Percentiles rank a stretch among this genome's conserved stretches.
Evolutionary conservation across 1,139 yeast species (phyloP).

Genomic region (Blastobotrys elegans): DNA sequence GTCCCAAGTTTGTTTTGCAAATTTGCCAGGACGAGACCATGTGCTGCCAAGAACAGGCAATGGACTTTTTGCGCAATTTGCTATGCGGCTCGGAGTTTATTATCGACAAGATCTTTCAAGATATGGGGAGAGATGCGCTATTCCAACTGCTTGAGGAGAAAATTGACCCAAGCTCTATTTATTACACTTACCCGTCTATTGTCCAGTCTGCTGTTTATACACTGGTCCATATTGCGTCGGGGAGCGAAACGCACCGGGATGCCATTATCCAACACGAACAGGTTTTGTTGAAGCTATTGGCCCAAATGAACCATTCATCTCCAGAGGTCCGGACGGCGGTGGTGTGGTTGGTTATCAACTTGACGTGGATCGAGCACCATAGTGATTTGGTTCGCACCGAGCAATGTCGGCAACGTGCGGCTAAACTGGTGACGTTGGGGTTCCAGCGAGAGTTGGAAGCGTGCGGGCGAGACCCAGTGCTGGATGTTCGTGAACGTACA

Average conservation of each 20-base stretch:
- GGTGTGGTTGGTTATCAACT: conserved; percentile 54
- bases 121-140: conserved; percentile 32
- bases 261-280: conserved; percentile 40
- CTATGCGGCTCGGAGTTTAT: conserved; percentile 61
- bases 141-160: conserved; percentile 27
- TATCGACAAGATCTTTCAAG: conserved; percentile 40
- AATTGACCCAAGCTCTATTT: conserved; percentile 14
- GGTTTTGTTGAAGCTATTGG: conserved; percentile 39
- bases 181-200: conserved; percentile 26
- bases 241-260: conserved; percentile 46
- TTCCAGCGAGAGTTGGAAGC: conserved; percentile 36
- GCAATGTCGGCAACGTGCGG: conserved; percentile 23
- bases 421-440: conserved; percentile 37
- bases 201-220: conserved; percentile 47
- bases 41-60: conserved; percentile 59
- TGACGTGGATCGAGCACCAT: conserved; percentile 47
- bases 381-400: conserved; percentile 22
- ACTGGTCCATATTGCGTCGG: conserved; percentile 51
- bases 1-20: conserved; percentile 48
- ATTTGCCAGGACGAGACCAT: conserved; percentile 46
- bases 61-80: conserved; percentile 70
- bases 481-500: conserved; percentile 47
- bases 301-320: conserved; percentile 36
- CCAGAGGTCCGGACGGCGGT: conserved; percentile 48
- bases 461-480: conserved; percentile 32